These are phyloP conservation scores for Suillus paluster DNA, from an alignment of 768 basidiomycete genomes.

Conservation along the genomic window DNA sequence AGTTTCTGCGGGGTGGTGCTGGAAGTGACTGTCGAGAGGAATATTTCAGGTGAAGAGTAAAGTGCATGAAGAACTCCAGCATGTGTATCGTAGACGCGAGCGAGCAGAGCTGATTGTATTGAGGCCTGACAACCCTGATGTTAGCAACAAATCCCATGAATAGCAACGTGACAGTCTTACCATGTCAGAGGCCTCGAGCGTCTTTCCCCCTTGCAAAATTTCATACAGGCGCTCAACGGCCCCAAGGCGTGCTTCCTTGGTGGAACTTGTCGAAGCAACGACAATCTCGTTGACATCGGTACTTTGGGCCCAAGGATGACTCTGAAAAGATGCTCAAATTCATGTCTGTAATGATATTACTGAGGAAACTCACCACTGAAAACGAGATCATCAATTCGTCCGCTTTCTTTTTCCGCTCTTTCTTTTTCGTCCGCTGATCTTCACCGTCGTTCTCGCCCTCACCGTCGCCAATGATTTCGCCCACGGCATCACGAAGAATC, in stretches of 20 bases:
- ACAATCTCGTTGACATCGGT: slow-evolving; percentile 47
- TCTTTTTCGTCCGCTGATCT: slow-evolving; percentile 18
- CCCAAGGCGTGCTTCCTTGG: slow-evolving; percentile 57
- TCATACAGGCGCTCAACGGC: slow-evolving; percentile 65
- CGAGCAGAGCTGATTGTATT: slow-evolving; percentile 64
- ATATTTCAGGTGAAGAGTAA: slow-evolving; percentile 54
- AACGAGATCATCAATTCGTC: slow-evolving; percentile 64
- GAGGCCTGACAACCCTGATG: slow-evolving; percentile 45
- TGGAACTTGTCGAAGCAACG: slow-evolving; percentile 64
- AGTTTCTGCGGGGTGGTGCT: slow-evolving; percentile 25
- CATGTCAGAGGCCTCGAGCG: slow-evolving; percentile 42
- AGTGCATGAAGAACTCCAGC: slow-evolving; percentile 65
- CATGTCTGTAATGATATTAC: neutral
- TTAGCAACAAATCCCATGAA: neutral
- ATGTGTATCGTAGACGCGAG: slow-evolving; percentile 71
- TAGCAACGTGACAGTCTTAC: slow-evolving; percentile 31
- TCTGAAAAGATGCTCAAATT: slow-evolving; percentile 19
- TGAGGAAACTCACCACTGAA: slow-evolving; percentile 48
- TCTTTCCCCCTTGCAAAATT: slow-evolving; percentile 24
- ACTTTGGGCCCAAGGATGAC: slow-evolving; percentile 23
- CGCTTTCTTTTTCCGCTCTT: slow-evolving; percentile 44
- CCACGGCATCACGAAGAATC: slow-evolving; percentile 47
- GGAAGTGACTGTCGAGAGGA: slow-evolving; percentile 43
- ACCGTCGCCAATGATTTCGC: slow-evolving; percentile 38
- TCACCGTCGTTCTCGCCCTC: slow-evolving; percentile 18